Conservation (phyloP, 345 rosid genomes). For the Brassica carinata region DNA sequence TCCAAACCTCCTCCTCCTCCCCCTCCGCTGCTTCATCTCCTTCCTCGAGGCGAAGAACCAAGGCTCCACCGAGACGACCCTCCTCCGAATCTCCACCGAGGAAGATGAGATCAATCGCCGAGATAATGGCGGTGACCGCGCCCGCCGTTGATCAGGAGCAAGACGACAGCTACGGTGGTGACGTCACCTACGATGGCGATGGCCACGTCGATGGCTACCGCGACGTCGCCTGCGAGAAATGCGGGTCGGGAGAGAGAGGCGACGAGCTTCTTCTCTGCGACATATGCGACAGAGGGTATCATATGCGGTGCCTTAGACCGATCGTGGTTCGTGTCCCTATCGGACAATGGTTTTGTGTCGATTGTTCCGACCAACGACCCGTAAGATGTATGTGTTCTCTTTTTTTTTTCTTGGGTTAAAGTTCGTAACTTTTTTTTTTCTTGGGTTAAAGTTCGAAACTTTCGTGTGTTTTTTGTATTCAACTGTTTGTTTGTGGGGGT, state of each 20-base stretch:
- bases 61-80: neutral
- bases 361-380: neutral
- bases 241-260: neutral
- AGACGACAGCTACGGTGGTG: neutral
- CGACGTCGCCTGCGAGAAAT: neutral
- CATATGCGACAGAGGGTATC: neutral
- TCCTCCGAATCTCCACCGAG: constrained; percentile 3
- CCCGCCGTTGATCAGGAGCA: neutral
- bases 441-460: neutral
- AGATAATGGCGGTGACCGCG: neutral
- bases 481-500: neutral
- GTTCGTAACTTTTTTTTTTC: neutral
- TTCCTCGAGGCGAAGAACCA: neutral
- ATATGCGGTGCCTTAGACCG: neutral
- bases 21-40: neutral
- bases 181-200: neutral
- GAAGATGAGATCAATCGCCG: constrained; percentile 1
- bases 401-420: neutral
- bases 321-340: constrained; percentile 5
- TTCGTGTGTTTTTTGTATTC: neutral
- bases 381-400: neutral
- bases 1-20: neutral
- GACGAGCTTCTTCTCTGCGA: neutral
- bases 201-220: neutral
- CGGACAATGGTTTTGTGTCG: neutral